A percentile compares a stretch with the other conserved stretches of the same genome.
phyloP scores from a whole-genome alignment of 345 rosid species.

The Brassica cretica region DNA sequence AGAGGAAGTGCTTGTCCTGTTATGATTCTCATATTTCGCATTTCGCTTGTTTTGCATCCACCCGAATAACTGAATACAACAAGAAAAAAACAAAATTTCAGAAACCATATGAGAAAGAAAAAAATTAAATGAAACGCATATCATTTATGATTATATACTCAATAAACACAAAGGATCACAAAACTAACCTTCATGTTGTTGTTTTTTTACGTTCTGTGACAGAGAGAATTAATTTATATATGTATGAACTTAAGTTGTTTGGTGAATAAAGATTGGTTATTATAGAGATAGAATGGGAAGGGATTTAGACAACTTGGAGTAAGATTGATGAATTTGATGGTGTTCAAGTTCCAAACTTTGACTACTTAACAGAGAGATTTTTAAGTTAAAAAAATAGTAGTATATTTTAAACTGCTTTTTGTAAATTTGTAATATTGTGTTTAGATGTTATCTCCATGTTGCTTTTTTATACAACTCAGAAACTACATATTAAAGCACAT shows the following conservation, averaged over 20 bases:
- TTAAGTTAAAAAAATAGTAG: slow-evolving; percentile 12
- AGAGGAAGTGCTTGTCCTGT: slow-evolving; percentile 46
- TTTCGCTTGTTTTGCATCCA: slow-evolving; percentile 84
- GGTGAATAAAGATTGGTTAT: slow-evolving; percentile 21
- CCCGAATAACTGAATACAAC: slow-evolving; percentile 60
- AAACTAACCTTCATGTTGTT: slow-evolving; percentile 38
- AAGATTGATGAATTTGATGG: slow-evolving; percentile 54
- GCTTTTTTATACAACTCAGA: slow-evolving; percentile 37
- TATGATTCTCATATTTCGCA: slow-evolving; percentile 50
- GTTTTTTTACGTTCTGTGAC: neutral
- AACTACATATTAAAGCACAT: slow-evolving; percentile 22
- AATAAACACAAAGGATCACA: slow-evolving; percentile 6
- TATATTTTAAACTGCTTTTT: slow-evolving; percentile 8
- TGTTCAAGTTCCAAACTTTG: slow-evolving; percentile 72
- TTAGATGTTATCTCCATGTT: slow-evolving; percentile 28
- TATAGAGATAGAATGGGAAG: slow-evolving; percentile 9
- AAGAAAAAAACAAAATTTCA: neutral
- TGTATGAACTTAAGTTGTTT: slow-evolving; percentile 12
- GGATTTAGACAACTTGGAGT: slow-evolving; percentile 27
- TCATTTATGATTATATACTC: neutral
- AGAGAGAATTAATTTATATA: neutral
- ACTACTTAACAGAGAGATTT: slow-evolving; percentile 27
- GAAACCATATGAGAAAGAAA: neutral
- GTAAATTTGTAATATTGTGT: slow-evolving; percentile 32
- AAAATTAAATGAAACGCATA: neutral